Evolutionary conservation across 805 yeast genomes (phyloP).

Genomic region (Barnettozyma pratensis): DNA sequence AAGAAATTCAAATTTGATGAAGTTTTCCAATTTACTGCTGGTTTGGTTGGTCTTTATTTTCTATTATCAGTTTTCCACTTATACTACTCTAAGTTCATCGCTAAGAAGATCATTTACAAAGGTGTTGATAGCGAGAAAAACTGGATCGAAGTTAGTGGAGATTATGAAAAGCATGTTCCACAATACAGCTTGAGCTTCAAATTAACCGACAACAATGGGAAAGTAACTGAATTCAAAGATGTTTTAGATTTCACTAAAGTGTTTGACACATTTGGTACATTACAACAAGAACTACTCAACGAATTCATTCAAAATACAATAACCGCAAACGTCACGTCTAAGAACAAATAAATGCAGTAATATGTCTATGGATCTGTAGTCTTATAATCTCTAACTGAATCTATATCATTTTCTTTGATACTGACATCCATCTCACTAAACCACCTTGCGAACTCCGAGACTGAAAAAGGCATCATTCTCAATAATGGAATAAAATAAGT

Average conservation of each 20-base stretch:
- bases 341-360: constrained; percentile 1
- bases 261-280: constrained; percentile 36
- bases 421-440: constrained; percentile 62
- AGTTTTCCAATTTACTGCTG: constrained; percentile 34
- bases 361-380: background rate
- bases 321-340: constrained; percentile 2
- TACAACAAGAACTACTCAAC: constrained; percentile 36
- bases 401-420: constrained; percentile 4
- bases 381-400: background rate
- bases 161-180: constrained; percentile 38
- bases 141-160: constrained; percentile 25
- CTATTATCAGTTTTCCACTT: constrained; percentile 34
- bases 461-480: constrained; percentile 62
- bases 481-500: constrained; percentile 65
- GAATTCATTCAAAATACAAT: constrained; percentile 33
- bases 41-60: constrained; percentile 36
- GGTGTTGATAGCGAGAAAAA: constrained; percentile 33
- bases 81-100: constrained; percentile 31
- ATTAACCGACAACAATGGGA: constrained; percentile 16
- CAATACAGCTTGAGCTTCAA: constrained; percentile 37
- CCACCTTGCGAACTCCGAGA: constrained; percentile 36
- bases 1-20: constrained; percentile 43
- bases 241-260: constrained; percentile 29
- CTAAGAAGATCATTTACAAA: constrained; percentile 39
- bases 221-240: constrained; percentile 13